These are phyloP conservation scores for Nemania sp. DNA, from an alignment of 2,329 filamentous ascomycete genomes.

Conservation along the genomic window DNA sequence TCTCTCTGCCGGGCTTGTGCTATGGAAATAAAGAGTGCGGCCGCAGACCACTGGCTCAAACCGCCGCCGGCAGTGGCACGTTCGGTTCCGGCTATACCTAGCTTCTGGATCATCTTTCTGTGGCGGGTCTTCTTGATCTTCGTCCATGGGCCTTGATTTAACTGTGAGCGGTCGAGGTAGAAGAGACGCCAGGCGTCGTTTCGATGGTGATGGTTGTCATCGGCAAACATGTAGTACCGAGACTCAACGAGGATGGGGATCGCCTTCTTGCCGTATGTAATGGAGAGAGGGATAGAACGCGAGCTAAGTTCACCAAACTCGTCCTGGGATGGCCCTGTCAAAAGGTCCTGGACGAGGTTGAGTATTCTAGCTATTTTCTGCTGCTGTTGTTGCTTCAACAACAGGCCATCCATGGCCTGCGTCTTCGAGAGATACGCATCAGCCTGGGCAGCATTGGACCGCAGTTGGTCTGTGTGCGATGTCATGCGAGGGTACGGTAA, in stretches of 20 bases:
- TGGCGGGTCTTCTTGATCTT: neutral
- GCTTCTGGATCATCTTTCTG: neutral
- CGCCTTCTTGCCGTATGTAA: neutral
- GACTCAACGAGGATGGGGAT: neutral
- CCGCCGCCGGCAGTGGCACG: neutral
- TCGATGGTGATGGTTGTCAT: neutral
- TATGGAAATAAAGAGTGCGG: conserved; percentile 8
- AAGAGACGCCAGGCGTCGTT: neutral
- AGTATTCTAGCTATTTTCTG: too few species aligned
- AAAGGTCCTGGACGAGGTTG: too few species aligned
- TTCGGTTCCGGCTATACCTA: neutral
- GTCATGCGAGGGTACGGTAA: too few species aligned
- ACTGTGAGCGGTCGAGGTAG: conserved; percentile 4
- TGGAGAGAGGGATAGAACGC: neutral
- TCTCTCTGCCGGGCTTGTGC: neutral
- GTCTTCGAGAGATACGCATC: too few species aligned
- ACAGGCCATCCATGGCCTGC: too few species aligned
- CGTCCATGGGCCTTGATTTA: neutral
- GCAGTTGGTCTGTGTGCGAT: too few species aligned
- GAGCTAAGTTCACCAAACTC: too few species aligned
- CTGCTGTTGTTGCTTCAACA: too few species aligned
- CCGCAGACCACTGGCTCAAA: neutral
- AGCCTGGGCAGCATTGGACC: too few species aligned
- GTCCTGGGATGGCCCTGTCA: too few species aligned
- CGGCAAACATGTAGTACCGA: neutral